phyloP scores from a whole-genome alignment of 768 basidiomycete species.

The Sarcodon aspratus region DNA sequence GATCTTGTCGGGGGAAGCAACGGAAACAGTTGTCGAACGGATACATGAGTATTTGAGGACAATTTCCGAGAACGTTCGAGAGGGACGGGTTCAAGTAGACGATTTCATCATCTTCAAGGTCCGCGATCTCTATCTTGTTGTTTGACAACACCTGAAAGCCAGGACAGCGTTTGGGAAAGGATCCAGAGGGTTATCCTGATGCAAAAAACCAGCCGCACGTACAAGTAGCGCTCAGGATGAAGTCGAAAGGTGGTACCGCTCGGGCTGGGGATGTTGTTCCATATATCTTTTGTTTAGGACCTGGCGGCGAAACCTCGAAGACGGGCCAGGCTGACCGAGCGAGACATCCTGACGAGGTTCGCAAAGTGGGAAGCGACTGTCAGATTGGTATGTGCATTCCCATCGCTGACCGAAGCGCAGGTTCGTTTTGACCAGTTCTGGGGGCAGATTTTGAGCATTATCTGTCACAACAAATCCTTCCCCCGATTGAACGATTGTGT shows the following conservation, averaged over 20 bases:
- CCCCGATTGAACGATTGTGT: constrained; percentile 90
- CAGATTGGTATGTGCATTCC: constrained; percentile 52
- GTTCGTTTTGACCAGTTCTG: background rate
- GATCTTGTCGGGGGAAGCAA: constrained; percentile 83
- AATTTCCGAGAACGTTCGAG: constrained; percentile 69
- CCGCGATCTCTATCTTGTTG: constrained; percentile 7
- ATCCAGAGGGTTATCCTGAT: constrained; percentile 95
- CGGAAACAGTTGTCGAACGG: constrained; percentile 79
- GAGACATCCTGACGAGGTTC: constrained; percentile 87
- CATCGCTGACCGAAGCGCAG: background rate
- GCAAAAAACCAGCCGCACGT: constrained; percentile 94
- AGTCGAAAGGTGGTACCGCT: constrained; percentile 69
- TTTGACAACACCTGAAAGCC: background rate
- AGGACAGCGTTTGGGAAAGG: constrained; percentile 82
- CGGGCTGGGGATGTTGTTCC: constrained; percentile 89
- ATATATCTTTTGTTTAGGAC: constrained; percentile 83
- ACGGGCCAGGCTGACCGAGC: constrained; percentile 82
- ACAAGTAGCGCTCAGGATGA: constrained; percentile 88
- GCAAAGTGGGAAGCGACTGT: constrained; percentile 50
- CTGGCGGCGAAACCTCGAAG: constrained; percentile 61
- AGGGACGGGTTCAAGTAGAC: constrained; percentile 71
- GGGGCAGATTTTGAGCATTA: constrained; percentile 81
- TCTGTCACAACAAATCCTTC: constrained; percentile 82
- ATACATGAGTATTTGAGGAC: constrained; percentile 86
- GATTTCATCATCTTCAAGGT: constrained; percentile 96